phyloP scores from a whole-genome alignment of 2,329 filamentous ascomycete species.

The Botrytis cinerea region DNA sequence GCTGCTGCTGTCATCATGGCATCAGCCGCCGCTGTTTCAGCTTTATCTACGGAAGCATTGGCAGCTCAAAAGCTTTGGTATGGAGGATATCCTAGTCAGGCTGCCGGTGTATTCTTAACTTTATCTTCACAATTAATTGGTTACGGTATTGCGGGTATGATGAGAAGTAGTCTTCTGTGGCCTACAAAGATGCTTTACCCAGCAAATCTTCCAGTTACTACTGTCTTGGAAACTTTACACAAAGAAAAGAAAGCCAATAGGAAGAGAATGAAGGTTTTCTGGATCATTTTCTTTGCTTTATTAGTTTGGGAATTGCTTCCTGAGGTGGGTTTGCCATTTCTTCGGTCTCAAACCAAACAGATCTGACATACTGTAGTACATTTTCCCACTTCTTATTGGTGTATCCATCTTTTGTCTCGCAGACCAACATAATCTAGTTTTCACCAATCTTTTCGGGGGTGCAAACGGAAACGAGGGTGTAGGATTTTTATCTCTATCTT shows the following conservation, averaged over 20 bases:
- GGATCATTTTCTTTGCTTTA: conserved; percentile 34
- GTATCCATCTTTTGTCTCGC: conserved; percentile 50
- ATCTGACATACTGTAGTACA: conserved; percentile 20
- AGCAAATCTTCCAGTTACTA: conserved; percentile 51
- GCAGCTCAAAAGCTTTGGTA: conserved; percentile 61
- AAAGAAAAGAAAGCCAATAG: conserved; percentile 43
- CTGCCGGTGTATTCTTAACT: conserved; percentile 52
- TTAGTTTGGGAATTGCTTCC: conserved; percentile 27
- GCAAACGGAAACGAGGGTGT: conserved; percentile 48
- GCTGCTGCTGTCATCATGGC: conserved; percentile 63
- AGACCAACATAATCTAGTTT: conserved; percentile 46
- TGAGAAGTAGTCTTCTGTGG: conserved; percentile 57
- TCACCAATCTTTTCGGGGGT: conserved; percentile 55
- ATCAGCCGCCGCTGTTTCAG: conserved; percentile 20
- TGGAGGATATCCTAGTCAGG: conserved; percentile 48
- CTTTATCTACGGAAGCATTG: conserved; percentile 72
- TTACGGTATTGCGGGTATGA: conserved; percentile 62
- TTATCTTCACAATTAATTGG: conserved; percentile 64
- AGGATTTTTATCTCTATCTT: conserved; percentile 42
- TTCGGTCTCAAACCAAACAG: not conserved
- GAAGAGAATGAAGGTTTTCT: conserved; percentile 44
- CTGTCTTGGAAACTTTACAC: conserved; percentile 46
- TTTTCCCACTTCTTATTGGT: conserved; percentile 51
- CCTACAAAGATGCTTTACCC: conserved; percentile 68
- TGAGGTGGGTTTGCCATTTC: conserved; percentile 10